Conservation (phyloP, 208 protist species). For the Acanthamoeba castellanii region DNA sequence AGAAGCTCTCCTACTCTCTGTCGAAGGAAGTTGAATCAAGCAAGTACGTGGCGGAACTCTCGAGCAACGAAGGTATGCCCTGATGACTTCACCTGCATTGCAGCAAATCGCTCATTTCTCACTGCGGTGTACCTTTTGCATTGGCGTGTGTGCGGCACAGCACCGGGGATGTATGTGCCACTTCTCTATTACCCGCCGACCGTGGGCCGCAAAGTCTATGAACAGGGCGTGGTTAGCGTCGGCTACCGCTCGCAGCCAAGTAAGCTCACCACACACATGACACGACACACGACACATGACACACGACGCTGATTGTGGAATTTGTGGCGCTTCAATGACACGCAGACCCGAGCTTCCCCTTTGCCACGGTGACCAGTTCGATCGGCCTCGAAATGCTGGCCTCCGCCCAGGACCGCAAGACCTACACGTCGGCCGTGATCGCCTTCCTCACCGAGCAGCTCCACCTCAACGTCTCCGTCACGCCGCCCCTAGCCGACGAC, state of each 20-base stretch:
- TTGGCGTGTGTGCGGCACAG: too few species aligned
- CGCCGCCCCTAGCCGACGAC: neutral
- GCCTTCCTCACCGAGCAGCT: constrained; percentile 7
- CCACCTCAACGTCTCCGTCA: neutral
- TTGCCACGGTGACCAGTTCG: too few species aligned
- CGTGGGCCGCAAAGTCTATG: too few species aligned
- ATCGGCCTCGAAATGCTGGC: too few species aligned
- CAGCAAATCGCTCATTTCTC: neutral
- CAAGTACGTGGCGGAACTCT: neutral
- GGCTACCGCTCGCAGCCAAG: too few species aligned
- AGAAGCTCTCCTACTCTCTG: neutral
- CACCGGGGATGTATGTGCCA: too few species aligned
- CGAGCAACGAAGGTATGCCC: neutral
- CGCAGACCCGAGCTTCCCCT: neutral
- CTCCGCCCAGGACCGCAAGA: too few species aligned
- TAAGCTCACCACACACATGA: neutral
- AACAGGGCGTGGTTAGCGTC: too few species aligned
- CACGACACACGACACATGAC: too few species aligned
- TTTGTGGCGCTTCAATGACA: neutral
- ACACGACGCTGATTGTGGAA: neutral
- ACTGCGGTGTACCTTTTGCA: too few species aligned
- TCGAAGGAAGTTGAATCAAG: neutral
- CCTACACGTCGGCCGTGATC: neutral
- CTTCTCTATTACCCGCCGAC: too few species aligned
- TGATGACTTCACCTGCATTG: too few species aligned